Evolutionary conservation across 2,329 filamentous ascomycete species (phyloP), one percentile per base, ranked within the genome.

Genomic region (Sclerotinia trifoliorum): DNA sequence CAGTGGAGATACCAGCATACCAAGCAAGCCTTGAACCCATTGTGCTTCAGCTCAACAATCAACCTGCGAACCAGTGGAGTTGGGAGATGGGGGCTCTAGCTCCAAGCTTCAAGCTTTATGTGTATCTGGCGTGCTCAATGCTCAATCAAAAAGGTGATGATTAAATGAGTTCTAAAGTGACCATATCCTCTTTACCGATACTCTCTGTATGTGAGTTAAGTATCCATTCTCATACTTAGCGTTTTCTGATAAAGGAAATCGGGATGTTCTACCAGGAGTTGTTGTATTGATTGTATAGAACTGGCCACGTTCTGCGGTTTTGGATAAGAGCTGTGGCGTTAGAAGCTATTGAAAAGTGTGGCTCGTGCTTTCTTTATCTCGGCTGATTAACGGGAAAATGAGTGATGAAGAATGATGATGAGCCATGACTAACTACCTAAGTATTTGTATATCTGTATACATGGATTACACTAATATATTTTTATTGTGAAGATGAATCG

Each of bases 1-100:
- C 89, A 79, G 91, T 89, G 67, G 94, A 97, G 80, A 85, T 83
- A 79, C 82, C 83, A 74, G 83, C 78, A 75, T 85, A 85, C 70
- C 80, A 78, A 80, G 82, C 81, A 82, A 84, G 70, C 46, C 73
- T 70, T 24, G 65, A 67, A 54, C 74, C 74, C 74, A 76, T 75
- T 54, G 46, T 42, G 55, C 57, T 29, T 29, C 8, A 62, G 65
- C 26, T 39, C 39, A 29, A 21, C 26, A 44, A 26, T 62, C 21
- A 7, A 46, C 65, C 39, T 46, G 46, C 48, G 35, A 44, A n/a
- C 46, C 15, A 32, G 60, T 26, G n/a, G 32, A 39, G n/a, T 39
- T 62, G 44, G 21, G 39, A 26, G n/a, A 62, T 26, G 60, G 29
- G 21, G 21, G 60, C 60, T 62, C 13, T 51, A 61, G 58, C 58